Evolutionary conservation across 116 monocot species (phyloP).

Genomic region (Iris pallida): DNA sequence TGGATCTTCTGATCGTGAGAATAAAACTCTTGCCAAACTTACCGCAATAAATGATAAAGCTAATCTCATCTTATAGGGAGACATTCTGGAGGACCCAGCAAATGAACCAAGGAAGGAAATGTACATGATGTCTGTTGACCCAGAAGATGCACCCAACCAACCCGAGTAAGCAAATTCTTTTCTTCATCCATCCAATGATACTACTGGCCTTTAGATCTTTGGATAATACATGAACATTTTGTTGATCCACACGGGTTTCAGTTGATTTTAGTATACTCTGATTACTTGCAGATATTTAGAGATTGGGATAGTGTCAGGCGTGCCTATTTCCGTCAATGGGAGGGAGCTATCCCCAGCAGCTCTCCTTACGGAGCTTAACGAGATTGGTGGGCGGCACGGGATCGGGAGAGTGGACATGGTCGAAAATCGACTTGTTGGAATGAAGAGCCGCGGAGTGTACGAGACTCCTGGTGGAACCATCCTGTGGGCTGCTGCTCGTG

Average conservation of each 20-base stretch:
- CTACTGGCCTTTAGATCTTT: neutral
- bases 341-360: slow-evolving; percentile 69
- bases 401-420: slow-evolving; percentile 95
- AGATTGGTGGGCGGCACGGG: slow-evolving; percentile 74
- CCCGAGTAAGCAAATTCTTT: slow-evolving; percentile 56
- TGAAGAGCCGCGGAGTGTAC: slow-evolving; percentile 94
- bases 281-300: slow-evolving; percentile 59
- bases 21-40: neutral
- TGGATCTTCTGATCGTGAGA: neutral
- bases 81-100: slow-evolving; percentile 80
- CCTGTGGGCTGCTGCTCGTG: slow-evolving; percentile 57
- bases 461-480: slow-evolving; percentile 97
- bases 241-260: too few relatives aligned
- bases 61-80: slow-evolving; percentile 58
- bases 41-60: neutral
- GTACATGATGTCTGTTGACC: slow-evolving; percentile 90
- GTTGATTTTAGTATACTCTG: too few relatives aligned
- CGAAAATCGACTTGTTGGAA: slow-evolving; percentile 90
- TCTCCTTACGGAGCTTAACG: slow-evolving; percentile 62
- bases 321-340: slow-evolving; percentile 75
- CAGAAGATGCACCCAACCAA: slow-evolving; percentile 80
- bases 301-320: slow-evolving; percentile 64
- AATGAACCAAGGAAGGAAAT: slow-evolving; percentile 92
- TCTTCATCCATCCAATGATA: neutral
- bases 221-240: too few relatives aligned